Evolutionary conservation across 208 protist species (phyloP).

Genomic region (Tritrichomonas musculus): DNA sequence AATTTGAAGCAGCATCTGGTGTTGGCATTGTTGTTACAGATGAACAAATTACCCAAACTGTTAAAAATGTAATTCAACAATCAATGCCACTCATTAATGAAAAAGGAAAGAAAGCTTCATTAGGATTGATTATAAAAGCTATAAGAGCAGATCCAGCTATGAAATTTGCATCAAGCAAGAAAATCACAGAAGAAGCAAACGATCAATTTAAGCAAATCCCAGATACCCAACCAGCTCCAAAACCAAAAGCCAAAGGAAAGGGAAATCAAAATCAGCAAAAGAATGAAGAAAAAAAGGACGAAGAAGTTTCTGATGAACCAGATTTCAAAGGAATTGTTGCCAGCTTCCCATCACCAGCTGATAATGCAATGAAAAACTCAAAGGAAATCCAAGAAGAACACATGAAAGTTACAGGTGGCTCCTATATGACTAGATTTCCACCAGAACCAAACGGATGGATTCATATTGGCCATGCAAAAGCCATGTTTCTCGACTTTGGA

Average conservation of each 20-base stretch:
- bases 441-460: constrained; percentile 86
- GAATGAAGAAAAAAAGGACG: background rate
- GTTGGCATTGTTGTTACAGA: background rate
- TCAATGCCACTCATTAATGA: background rate
- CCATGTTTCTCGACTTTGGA: constrained; percentile 97
- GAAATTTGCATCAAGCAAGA: background rate
- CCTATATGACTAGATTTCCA: constrained; percentile 69
- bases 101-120: background rate
- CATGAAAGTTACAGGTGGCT: constrained; percentile 54
- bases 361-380: constrained; percentile 40
- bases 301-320: background rate
- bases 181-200: background rate
- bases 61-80: background rate
- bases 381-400: constrained; percentile 53
- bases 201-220: background rate
- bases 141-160: background rate
- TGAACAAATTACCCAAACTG: background rate
- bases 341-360: background rate
- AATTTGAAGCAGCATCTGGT: background rate
- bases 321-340: background rate
- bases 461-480: constrained; percentile 98
- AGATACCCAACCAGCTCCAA: background rate
- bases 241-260: too few species aligned
- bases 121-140: background rate
- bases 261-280: background rate